Evolutionary conservation across 805 yeast genomes (phyloP).

Genomic region (Kazachstania africana): DNA sequence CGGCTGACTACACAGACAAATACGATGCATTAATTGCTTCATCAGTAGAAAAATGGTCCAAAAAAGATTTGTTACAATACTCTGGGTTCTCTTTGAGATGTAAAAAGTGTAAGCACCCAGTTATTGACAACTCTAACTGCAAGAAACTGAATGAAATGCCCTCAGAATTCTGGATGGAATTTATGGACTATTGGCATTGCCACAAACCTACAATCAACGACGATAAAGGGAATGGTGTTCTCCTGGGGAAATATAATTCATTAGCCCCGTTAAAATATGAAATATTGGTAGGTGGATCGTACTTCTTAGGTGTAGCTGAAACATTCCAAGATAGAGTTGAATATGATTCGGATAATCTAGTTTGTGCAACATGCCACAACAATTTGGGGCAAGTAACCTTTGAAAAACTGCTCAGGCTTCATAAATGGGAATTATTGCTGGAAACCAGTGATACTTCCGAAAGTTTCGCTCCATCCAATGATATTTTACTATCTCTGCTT

Average conservation of each 20-base stretch:
- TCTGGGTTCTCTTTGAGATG: conserved; percentile 9
- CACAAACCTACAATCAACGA: conserved; percentile 48
- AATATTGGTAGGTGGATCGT: conserved; percentile 19
- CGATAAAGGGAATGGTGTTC: conserved; percentile 9
- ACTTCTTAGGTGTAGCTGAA: conserved; percentile 7
- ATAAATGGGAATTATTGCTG: conserved; percentile 19
- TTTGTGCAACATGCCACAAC: conserved; percentile 11
- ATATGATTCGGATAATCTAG: neutral
- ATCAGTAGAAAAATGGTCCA: conserved; percentile 17
- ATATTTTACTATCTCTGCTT: conserved; percentile 13
- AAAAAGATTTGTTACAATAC: conserved; percentile 7
- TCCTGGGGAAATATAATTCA: conserved; percentile 9
- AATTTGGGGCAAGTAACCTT: conserved; percentile 12
- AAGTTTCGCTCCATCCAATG: conserved; percentile 12
- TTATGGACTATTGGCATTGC: conserved; percentile 98
- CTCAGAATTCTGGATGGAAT: conserved; percentile 83
- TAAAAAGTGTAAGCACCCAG: conserved; percentile 5
- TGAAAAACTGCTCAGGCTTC: conserved; percentile 12
- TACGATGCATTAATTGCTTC: no score
- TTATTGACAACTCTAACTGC: conserved; percentile 9
- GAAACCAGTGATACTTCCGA: conserved; percentile 1
- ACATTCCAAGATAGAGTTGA: conserved; percentile 5
- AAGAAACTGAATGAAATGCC: conserved; percentile 50
- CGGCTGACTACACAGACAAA: no score
- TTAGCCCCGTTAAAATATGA: conserved; percentile 18